These are phyloP conservation scores for Pseudogymnoascus sp. DNA, from an alignment of 2,329 filamentous ascomycete genomes.

Conservation along the genomic window DNA sequence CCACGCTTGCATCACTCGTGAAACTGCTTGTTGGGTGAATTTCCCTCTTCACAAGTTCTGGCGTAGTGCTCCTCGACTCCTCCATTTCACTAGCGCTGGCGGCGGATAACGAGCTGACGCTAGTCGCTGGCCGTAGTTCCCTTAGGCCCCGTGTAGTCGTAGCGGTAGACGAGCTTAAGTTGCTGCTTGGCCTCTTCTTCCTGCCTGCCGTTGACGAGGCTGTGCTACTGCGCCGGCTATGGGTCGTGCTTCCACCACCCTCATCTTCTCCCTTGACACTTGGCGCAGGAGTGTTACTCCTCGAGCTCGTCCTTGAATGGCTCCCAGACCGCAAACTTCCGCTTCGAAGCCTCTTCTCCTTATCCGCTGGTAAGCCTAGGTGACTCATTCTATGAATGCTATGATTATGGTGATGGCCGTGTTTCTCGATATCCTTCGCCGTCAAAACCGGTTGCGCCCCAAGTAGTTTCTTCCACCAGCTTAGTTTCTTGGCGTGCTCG, in stretches of 20 bases:
- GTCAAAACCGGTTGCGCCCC: conserved; percentile 33
- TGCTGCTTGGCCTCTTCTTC: conserved; percentile 7
- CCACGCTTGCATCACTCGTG: neutral
- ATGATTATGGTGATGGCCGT: conserved; percentile 19
- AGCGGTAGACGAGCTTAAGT: neutral
- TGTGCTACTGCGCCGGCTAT: conserved; percentile 1
- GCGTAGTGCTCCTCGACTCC: neutral
- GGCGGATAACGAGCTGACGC: neutral
- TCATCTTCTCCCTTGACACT: conserved; percentile 20
- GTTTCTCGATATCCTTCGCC: conserved; percentile 25
- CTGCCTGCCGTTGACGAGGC: neutral
- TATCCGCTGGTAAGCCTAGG: conserved; percentile 16
- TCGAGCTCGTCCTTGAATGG: conserved; percentile 27
- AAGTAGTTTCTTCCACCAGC: conserved; percentile 67
- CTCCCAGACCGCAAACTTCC: conserved; percentile 24
- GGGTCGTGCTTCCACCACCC: neutral
- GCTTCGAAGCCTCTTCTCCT: conserved; percentile 24
- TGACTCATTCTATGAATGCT: neutral
- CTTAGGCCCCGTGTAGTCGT: neutral
- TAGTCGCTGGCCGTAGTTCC: neutral
- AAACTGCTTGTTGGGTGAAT: neutral
- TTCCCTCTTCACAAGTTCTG: neutral
- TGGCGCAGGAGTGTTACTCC: conserved; percentile 16
- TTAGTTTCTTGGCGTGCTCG: conserved; percentile 57
- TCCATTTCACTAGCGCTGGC: neutral